Base-by-base conservation (phyloP, 441 rosid species). In the Populus hybrid region DNA sequence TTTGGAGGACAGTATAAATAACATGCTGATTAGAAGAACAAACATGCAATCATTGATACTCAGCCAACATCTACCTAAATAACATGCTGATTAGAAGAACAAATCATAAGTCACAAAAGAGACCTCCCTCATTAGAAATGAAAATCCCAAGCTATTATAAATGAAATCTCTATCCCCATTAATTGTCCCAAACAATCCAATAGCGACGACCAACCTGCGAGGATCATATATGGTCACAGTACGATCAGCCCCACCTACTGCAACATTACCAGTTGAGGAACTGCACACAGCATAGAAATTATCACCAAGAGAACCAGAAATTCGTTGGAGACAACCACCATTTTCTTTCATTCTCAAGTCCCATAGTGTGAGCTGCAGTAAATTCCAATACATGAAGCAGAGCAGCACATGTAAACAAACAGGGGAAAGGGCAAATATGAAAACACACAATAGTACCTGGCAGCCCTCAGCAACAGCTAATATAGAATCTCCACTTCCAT, bases 171-270 rank as follows among this genome's bases (percentile, higher is more conserved):
- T 19, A 64, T 35, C 24, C 46, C 26, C 24, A 40, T 69, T 70
- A 9, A 57, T 24, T 34, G 14, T 70, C 38, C 36, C 72, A 24
- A 75, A 24, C 50, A 77, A 78, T 65, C 32, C 40, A 77, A 71
- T 12, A 42, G 76, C 0, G n/a, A 53, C 19, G 30, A 79, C 80
- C 53, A 75, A 91, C 95, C 92, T 89, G 84, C 93, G 92, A 75
- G 95, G 92, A 88, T 89, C 95, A 86, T 89, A 91, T 65, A 91
- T 76, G 40, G 92, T 85, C 72, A 91, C 90, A 5, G 89, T 86
- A 53, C 92, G 92, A 83, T 89, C 93, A 82, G 90, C 89, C 38
- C 93, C 95, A 42, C 90, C 93, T 12, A 88, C 90, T 67, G 93
- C 92, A 63, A 91, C 74, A 77, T 83, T 83, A 53, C 92, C 90